Evolutionary conservation across 495 filamentous ascomycete species (phyloP).

Genomic region (Aspergillus indologenus): DNA sequence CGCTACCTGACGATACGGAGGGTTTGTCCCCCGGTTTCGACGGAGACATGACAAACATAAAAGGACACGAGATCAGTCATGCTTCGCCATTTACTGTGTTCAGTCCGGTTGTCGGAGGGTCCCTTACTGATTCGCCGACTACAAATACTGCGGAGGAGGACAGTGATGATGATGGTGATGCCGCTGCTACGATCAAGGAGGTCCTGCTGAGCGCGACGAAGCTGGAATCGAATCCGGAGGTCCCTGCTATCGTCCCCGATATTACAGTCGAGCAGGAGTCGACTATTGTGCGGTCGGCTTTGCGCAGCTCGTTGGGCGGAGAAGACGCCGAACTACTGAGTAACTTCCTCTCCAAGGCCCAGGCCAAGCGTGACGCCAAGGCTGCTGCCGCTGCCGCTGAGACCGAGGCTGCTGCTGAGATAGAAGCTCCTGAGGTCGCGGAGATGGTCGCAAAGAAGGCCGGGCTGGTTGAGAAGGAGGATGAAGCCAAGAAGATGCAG

Average conservation of each 20-base stretch:
- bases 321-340: conserved; percentile 60
- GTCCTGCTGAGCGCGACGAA: conserved; percentile 10
- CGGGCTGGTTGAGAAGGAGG: conserved; percentile 4
- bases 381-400: conserved; percentile 18
- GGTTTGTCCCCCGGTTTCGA: conserved; percentile 8
- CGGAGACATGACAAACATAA: conserved; percentile 18
- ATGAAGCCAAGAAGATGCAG: conserved; percentile 21
- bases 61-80: conserved; percentile 10
- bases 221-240: conserved; percentile 2
- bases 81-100: not conserved
- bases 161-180: not conserved
- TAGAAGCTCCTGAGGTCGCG: conserved; percentile 3
- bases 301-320: conserved; percentile 45
- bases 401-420: conserved; percentile 2
- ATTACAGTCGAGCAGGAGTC: conserved; percentile 35
- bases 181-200: conserved; percentile 15
- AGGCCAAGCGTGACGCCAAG: conserved; percentile 57
- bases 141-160: conserved; percentile 16
- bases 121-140: conserved; percentile 3
- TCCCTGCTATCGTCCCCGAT: conserved; percentile 19
- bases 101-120: not conserved
- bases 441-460: conserved; percentile 17
- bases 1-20: conserved; percentile 21
- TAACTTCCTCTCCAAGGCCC: conserved; percentile 58
- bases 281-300: conserved; percentile 39